Conservation (phyloP, 2,329 filamentous ascomycete genomes). For the Coniosporium tulheliwenetii region DNA sequence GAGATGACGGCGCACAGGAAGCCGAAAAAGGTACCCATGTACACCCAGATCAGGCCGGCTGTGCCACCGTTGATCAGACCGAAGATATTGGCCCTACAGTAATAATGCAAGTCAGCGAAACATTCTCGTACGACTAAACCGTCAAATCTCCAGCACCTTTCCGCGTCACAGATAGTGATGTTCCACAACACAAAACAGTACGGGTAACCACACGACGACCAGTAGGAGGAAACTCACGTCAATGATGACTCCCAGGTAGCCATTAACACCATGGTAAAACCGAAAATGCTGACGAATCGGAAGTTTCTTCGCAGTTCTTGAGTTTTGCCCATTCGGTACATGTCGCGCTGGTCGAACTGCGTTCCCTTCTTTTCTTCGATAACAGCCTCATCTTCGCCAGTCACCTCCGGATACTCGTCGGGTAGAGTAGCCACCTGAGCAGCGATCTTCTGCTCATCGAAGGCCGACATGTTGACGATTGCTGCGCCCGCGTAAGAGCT, state of each 20-base stretch:
- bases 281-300: slow-evolving; percentile 10
- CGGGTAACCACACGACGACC: too few species aligned
- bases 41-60: slow-evolving; percentile 15
- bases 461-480: too few species aligned
- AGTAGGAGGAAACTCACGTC: not conserved
- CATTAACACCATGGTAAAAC: slow-evolving; percentile 9
- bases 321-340: slow-evolving; percentile 5
- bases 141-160: too few species aligned
- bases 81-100: slow-evolving; percentile 9
- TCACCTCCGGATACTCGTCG: too few species aligned
- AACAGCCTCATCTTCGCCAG: not conserved
- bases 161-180: too few species aligned
- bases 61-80: slow-evolving; percentile 15
- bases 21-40: slow-evolving; percentile 15
- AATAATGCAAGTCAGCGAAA: too few species aligned
- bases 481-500: too few species aligned
- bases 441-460: too few species aligned
- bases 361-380: slow-evolving; percentile 11
- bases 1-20: slow-evolving; percentile 16
- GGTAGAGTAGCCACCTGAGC: too few species aligned
- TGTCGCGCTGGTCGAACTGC: slow-evolving; percentile 6
- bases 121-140: too few species aligned
- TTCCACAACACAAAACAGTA: too few species aligned
- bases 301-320: slow-evolving; percentile 7
- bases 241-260: slow-evolving; percentile 6